Conservation (phyloP, 345 rosid genomes). For the Streptanthus diversifolius region DNA sequence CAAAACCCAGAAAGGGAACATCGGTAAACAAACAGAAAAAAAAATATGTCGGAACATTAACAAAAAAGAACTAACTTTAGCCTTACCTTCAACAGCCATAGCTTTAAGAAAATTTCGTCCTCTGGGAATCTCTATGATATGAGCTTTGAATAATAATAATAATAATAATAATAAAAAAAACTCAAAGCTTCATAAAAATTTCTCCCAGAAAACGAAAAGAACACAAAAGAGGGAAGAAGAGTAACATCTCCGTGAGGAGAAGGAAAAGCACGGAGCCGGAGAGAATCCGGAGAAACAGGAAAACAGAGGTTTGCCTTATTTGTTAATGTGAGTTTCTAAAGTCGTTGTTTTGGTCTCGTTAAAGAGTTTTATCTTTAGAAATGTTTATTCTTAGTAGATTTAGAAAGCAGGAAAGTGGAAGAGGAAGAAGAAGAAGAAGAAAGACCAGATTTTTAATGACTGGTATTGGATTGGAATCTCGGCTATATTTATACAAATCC, state of each 20-base stretch:
- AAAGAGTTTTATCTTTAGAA: slow-evolving; percentile 38
- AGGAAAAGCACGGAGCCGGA: slow-evolving; percentile 14
- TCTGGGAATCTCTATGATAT: slow-evolving; percentile 1
- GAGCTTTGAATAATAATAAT: slow-evolving; percentile 12
- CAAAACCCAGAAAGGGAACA: neutral
- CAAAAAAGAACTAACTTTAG: neutral
- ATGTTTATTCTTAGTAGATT: slow-evolving; percentile 45
- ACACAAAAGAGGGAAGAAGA: slow-evolving; percentile 10
- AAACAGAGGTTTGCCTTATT: slow-evolving; percentile 15
- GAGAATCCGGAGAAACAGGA: slow-evolving; percentile 21
- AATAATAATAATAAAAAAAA: neutral
- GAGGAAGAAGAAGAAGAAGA: neutral
- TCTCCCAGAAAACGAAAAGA: slow-evolving; percentile 9
- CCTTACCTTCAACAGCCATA: slow-evolving; percentile 36
- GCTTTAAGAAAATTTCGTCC: neutral
- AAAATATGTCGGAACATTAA: neutral
- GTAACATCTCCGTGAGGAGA: slow-evolving; percentile 28
- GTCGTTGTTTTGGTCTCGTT: neutral
- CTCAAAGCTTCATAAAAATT: slow-evolving; percentile 10
- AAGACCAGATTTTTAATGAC: slow-evolving; percentile 17
- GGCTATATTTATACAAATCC: slow-evolving; percentile 47
- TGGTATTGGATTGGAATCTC: slow-evolving; percentile 26
- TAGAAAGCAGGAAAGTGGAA: slow-evolving; percentile 12
- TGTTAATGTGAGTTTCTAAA: neutral
- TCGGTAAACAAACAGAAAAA: neutral